These are phyloP conservation scores for Botrytis tulipae DNA, from an alignment of 2,329 filamentous ascomycete species.

Conservation along the genomic window DNA sequence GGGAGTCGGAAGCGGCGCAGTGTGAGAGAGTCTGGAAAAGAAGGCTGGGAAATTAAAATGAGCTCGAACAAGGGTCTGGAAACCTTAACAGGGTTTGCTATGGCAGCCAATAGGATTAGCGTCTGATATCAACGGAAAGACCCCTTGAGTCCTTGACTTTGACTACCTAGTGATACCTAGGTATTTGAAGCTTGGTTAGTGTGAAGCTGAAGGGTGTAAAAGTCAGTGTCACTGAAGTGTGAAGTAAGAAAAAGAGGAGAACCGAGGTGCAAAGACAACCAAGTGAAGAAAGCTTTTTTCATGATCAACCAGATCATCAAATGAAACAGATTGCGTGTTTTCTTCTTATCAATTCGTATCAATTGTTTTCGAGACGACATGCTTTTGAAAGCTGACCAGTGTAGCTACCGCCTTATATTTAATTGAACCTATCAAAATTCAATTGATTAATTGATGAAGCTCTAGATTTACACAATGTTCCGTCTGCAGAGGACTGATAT, in stretches of 20 bases:
- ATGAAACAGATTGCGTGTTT: not conserved
- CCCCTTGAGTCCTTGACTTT: not conserved
- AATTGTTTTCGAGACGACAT: not conserved
- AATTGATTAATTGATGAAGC: not conserved
- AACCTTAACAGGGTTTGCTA: not conserved
- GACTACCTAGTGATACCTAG: no score
- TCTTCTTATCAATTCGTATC: not conserved
- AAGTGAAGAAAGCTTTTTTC: not conserved
- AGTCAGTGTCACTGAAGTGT: not conserved
- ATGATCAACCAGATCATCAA: not conserved
- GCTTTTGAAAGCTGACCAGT: not conserved
- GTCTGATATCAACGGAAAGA: not conserved
- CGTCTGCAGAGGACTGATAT: not conserved
- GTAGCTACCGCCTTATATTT: no score
- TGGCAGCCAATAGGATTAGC: not conserved
- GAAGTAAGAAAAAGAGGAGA: not conserved
- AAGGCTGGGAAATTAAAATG: not conserved
- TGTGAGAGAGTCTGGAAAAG: not conserved
- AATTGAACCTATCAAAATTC: not conserved
- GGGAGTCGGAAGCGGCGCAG: constrained; percentile 10
- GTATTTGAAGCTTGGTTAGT: not conserved
- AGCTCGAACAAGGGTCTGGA: not conserved
- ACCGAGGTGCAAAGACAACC: not conserved
- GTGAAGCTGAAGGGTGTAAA: not conserved
- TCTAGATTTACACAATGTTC: not conserved